phyloP scores from a whole-genome alignment of 495 filamentous ascomycete species.

The Ramalina intermedia region DNA sequence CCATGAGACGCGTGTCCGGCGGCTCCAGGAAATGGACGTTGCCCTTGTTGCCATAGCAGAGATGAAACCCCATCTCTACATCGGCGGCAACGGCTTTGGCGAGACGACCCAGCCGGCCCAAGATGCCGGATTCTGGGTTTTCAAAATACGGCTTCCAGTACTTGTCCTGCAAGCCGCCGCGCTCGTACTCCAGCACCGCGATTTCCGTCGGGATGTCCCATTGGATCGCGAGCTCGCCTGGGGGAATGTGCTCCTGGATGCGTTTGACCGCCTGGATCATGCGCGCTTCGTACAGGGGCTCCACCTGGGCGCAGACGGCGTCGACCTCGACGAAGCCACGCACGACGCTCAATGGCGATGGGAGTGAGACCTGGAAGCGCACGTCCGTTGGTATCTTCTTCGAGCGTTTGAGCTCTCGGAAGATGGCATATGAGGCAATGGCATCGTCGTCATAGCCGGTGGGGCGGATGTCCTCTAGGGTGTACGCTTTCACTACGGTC shows the following conservation, averaged over 20 bases:
- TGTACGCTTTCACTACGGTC: not conserved
- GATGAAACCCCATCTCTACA: slow-evolving; percentile 26
- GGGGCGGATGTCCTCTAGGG: slow-evolving; percentile 16
- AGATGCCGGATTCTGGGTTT: slow-evolving; percentile 23
- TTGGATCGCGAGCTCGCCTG: slow-evolving; percentile 29
- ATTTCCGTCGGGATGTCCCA: slow-evolving; percentile 27
- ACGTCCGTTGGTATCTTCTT: slow-evolving; percentile 15
- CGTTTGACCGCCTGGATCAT: slow-evolving; percentile 18
- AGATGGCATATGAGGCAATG: slow-evolving; percentile 21
- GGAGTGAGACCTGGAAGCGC: slow-evolving; percentile 27
- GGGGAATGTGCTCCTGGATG: slow-evolving; percentile 26
- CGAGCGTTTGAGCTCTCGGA: slow-evolving; percentile 18
- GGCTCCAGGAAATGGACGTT: slow-evolving; percentile 32
- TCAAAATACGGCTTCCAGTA: slow-evolving; percentile 24
- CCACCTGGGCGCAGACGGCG: slow-evolving; percentile 9
- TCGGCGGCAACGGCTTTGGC: slow-evolving; percentile 17
- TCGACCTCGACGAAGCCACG: slow-evolving; percentile 9
- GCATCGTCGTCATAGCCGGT: slow-evolving; percentile 25
- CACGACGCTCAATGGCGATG: slow-evolving; percentile 15
- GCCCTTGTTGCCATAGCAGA: slow-evolving; percentile 32
- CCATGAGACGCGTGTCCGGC: slow-evolving; percentile 16
- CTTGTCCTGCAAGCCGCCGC: not conserved
- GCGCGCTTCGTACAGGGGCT: slow-evolving; percentile 27
- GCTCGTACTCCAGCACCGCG: slow-evolving; percentile 19
- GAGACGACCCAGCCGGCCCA: slow-evolving; percentile 19